Percentiles rank a stretch among this genome's conserved stretches.
Evolutionary conservation across 2,329 filamentous ascomycete species (phyloP).

Genomic region (Juglanconis oblonga): DNA sequence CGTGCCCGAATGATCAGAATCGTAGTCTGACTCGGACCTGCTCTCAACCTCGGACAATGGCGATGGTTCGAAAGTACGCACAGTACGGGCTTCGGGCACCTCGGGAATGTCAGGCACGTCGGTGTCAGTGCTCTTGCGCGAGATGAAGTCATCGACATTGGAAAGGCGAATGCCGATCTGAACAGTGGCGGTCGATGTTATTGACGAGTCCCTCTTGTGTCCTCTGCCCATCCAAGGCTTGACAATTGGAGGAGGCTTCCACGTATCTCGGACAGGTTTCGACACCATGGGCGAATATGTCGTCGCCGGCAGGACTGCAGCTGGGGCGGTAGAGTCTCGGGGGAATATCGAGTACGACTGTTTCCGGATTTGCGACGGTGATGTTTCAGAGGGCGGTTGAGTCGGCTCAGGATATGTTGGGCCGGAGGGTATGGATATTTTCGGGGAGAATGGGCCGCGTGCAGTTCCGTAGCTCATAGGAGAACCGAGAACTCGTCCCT

Average conservation of each 20-base stretch:
- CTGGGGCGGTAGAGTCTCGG: slow-evolving; percentile 25
- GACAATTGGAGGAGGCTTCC: slow-evolving; percentile 44
- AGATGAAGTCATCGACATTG: slow-evolving; percentile 49
- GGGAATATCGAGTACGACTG: slow-evolving; percentile 41
- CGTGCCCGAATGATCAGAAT: slow-evolving; percentile 2
- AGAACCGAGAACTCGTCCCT: neutral
- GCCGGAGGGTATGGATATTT: slow-evolving; percentile 16
- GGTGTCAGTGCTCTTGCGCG: slow-evolving; percentile 25
- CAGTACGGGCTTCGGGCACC: neutral
- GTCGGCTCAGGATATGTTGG: slow-evolving; percentile 27
- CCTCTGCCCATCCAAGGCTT: slow-evolving; percentile 38
- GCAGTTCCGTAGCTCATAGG: slow-evolving; percentile 1
- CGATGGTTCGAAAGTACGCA: slow-evolving; percentile 26
- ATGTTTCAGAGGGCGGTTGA: slow-evolving; percentile 24
- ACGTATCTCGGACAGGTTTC: slow-evolving; percentile 24
- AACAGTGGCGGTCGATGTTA: slow-evolving; percentile 64
- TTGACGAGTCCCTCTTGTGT: slow-evolving; percentile 59
- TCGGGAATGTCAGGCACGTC: slow-evolving; percentile 23
- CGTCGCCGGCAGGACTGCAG: slow-evolving; percentile 43
- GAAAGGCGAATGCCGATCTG: slow-evolving; percentile 70
- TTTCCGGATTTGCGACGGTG: slow-evolving; percentile 31
- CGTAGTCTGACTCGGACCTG: neutral
- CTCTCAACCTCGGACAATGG: slow-evolving; percentile 24
- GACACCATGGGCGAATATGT: slow-evolving; percentile 37
- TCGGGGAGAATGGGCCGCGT: slow-evolving; percentile 13